Evolutionary conservation across 352 stramenopile genomes (phyloP), one percentile per base, ranked within the genome.

Genomic region (Pythium monospermum): DNA sequence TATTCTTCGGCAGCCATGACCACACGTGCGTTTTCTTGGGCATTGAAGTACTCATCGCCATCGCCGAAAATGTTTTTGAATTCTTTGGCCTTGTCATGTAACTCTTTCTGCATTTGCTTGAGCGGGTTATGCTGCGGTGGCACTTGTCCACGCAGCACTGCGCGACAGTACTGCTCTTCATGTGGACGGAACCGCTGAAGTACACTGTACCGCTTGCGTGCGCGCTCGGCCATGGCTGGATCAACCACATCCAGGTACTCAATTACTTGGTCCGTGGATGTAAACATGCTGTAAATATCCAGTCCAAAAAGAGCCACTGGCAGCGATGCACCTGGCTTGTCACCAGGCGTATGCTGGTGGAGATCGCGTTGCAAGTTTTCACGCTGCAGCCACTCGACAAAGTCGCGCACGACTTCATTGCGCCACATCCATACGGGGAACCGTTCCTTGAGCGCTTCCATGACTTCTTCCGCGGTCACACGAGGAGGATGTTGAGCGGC

Each of bases 361-460:
- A 67, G 36, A 13, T 52, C 47, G 15, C 48, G 48, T 25, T 52
- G 42, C 41, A 63, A 36, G 31, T 69, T 69, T 35, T 69, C 55
- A 8, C 23, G 33, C 31, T 71, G 50, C 19, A 68, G 53, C 64
- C 64, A 73, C 32, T 69, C 40, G 39, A 69, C 54, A 58, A 73
- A 73, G 33, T 69, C 64, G 21, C 60, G 54, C 37, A 73, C 54
- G 23, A 66, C 54, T 26, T 67, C 55, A 32, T 73, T 73, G 47
- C 57, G 64, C 64, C 64, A 73, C 64, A 73, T 73, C 64, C 64
- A 73, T 37, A 61, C 49, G 30, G 64, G 64, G 32, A 73, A 73
- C 11, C 59, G 52, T 12, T 52, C 44, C 27, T 68, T 68, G 10
- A 68, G 49, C 16, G 49, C 56, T 12, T 68, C 54, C 60, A 71